Conservation (phyloP, 345 rosid species). For the Populus ilicifolia region DNA sequence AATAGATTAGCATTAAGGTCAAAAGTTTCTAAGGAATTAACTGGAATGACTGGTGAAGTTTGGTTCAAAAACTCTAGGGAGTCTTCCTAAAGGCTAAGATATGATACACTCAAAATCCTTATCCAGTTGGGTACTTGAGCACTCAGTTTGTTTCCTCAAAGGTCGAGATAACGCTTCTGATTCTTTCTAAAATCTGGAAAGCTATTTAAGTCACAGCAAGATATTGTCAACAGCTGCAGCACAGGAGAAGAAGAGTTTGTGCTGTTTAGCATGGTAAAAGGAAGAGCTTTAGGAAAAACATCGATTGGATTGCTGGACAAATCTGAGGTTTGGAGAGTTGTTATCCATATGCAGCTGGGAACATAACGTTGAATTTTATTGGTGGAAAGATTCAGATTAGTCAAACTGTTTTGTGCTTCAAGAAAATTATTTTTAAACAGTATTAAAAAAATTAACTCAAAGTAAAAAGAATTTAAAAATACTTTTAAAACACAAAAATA, state of each 20-base stretch:
- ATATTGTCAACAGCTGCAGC: not conserved
- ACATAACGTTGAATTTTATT: not conserved
- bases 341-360: not conserved
- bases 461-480: too few species aligned
- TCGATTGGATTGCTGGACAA: not conserved
- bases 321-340: not conserved
- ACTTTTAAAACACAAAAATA: too few species aligned
- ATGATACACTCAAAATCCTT: not conserved
- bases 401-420: not conserved
- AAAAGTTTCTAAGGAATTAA: not conserved
- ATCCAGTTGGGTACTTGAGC: not conserved
- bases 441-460: too few species aligned
- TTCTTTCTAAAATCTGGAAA: not conserved
- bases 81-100: not conserved
- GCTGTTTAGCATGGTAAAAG: not conserved
- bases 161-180: not conserved
- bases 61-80: not conserved
- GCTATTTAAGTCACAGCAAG: not conserved
- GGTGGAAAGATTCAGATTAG: not conserved
- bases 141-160: not conserved
- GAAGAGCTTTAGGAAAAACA: not conserved
- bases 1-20: not conserved
- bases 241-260: not conserved
- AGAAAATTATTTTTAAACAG: not conserved
- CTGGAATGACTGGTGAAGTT: not conserved